Evolutionary conservation across 2,329 filamentous ascomycete genomes (phyloP).

Genomic region (Phyllachora maydis): DNA sequence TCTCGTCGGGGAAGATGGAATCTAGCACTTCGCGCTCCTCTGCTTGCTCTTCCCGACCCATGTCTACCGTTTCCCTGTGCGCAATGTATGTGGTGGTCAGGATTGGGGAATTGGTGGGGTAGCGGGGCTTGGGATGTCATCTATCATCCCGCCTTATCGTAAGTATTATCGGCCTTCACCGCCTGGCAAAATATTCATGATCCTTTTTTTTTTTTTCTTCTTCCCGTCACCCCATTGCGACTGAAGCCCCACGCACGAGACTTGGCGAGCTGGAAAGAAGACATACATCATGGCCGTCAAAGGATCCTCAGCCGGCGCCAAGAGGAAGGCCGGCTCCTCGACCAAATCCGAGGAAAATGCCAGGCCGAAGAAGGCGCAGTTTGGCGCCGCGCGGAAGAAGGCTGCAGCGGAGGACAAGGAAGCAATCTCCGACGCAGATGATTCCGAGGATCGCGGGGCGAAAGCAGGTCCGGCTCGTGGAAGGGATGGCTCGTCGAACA

Average conservation of each 20-base stretch:
- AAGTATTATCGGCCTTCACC: background rate
- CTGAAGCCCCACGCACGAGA: no score
- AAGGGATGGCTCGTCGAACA: constrained; percentile 28
- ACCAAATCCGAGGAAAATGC: constrained; percentile 20
- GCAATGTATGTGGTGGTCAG: no score
- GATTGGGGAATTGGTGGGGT: background rate
- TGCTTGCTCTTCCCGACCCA: constrained; percentile 69
- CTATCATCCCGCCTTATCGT: background rate
- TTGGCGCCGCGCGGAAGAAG: constrained; percentile 11
- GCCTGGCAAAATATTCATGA: no score
- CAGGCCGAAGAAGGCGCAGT: constrained; percentile 28
- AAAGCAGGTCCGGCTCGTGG: constrained; percentile 25
- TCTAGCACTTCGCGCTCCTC: constrained; percentile 96
- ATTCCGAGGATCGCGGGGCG: no score
- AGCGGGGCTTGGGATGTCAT: background rate
- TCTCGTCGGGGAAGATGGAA: constrained; percentile 96
- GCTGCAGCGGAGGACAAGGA: constrained; percentile 10
- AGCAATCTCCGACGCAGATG: constrained; percentile 13
- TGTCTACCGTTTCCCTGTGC: no score
- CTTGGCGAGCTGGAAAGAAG: background rate
- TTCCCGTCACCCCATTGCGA: background rate
- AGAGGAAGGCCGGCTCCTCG: constrained; percentile 30
- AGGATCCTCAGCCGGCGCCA: constrained; percentile 22
- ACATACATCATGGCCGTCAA: constrained; percentile 24
- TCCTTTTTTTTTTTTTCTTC: background rate